These are phyloP conservation scores for Globisporangium takayamanum DNA, from an alignment of 352 stramenopile species.

Conservation along the genomic window DNA sequence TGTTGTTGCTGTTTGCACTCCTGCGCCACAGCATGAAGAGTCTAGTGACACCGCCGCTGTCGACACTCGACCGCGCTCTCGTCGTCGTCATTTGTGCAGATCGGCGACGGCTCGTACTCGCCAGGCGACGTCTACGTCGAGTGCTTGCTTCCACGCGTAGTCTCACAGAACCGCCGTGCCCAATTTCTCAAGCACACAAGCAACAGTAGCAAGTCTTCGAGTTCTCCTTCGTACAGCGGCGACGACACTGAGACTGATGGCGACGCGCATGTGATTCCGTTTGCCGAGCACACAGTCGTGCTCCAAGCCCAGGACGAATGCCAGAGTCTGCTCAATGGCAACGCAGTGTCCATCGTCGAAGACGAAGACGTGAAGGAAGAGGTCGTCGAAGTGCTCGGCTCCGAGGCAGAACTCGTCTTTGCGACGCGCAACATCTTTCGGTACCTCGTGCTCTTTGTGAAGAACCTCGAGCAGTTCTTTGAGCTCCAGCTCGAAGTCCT, in stretches of 20 bases:
- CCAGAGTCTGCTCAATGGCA: constrained; percentile 49
- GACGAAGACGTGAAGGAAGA: constrained; percentile 73
- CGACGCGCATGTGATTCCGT: constrained; percentile 28
- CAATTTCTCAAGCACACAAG: constrained; percentile 1
- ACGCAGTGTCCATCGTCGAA: constrained; percentile 57
- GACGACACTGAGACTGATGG: neutral
- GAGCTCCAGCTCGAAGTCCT: constrained; percentile 65
- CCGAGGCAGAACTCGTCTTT: constrained; percentile 66
- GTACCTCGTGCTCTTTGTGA: constrained; percentile 80
- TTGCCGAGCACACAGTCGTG: constrained; percentile 46
- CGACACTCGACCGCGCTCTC: constrained; percentile 18
- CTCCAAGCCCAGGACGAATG: constrained; percentile 57
- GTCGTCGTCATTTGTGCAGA: constrained; percentile 38
- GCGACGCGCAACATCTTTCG: constrained; percentile 60
- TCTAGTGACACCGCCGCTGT: constrained; percentile 3
- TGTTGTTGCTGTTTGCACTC: neutral
- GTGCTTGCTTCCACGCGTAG: constrained; percentile 39
- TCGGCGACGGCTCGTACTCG: constrained; percentile 45
- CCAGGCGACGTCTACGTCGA: constrained; percentile 53
- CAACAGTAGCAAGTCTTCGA: neutral
- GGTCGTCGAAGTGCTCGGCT: constrained; percentile 68
- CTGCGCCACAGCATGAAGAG: constrained; percentile 11
- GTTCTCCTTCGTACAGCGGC: neutral
- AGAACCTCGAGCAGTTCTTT: constrained; percentile 70
- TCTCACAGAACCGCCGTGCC: neutral